Conservation (phyloP, 2,329 filamentous ascomycete species). For the Hypoxylon sp. region DNA sequence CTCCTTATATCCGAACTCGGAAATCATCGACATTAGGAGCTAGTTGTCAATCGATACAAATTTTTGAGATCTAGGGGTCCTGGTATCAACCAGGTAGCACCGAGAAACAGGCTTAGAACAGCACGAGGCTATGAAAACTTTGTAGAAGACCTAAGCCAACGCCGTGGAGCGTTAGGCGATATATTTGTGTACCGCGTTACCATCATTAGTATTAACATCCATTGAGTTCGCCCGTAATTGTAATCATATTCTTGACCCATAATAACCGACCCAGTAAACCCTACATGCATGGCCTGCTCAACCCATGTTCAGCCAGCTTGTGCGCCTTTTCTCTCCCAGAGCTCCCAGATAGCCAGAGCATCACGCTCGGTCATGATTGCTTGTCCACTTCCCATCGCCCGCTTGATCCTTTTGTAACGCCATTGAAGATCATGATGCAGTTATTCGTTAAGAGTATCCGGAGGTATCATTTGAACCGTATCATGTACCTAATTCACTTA, state of each 20-base stretch:
- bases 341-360: constrained; percentile 11
- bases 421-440: constrained; percentile 45
- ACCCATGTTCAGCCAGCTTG: constrained; percentile 30
- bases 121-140: constrained; percentile 1
- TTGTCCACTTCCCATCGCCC: constrained; percentile 36
- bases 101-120: neutral
- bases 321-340: constrained; percentile 41
- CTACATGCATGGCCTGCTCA: constrained; percentile 37
- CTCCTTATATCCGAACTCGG: neutral
- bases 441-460: constrained; percentile 42
- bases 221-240: constrained; percentile 32
- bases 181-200: constrained; percentile 44
- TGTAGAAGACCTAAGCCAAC: constrained; percentile 16
- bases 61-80: neutral
- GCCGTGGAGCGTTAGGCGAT: constrained; percentile 39
- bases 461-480: constrained; percentile 31
- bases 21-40: neutral
- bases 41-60: neutral
- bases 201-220: constrained; percentile 46
- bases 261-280: constrained; percentile 36
- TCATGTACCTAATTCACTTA: constrained; percentile 38
- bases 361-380: constrained; percentile 36
- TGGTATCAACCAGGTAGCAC: neutral
- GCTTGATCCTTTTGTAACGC: constrained; percentile 42
- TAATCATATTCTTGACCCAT: constrained; percentile 35